These are phyloP conservation scores for Psilocybe mexicana DNA, from an alignment of 1,284 basidiomycete species.

Conservation along the genomic window DNA sequence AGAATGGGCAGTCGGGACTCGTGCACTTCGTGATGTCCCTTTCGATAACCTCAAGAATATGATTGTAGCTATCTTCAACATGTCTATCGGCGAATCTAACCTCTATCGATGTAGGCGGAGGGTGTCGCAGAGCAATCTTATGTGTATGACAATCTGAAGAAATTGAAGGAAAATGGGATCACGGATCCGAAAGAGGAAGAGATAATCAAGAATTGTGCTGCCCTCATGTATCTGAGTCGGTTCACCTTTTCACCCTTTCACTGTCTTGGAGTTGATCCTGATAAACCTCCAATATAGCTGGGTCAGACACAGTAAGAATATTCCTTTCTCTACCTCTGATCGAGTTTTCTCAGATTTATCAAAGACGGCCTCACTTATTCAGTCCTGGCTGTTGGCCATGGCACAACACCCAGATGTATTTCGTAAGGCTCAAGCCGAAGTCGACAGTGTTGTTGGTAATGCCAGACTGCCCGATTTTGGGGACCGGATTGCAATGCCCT, in stretches of 20 bases:
- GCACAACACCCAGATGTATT: conserved; percentile 36
- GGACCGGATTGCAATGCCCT: conserved; percentile 34
- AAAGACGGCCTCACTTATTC: conserved; percentile 31
- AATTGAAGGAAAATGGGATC: conserved; percentile 6
- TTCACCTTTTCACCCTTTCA: background rate
- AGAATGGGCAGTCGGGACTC: conserved; percentile 14
- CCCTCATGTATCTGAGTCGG: conserved; percentile 26
- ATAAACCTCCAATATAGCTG: conserved; percentile 20
- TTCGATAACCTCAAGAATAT: conserved; percentile 16
- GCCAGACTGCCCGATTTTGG: conserved; percentile 42
- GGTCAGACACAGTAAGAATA: conserved; percentile 31
- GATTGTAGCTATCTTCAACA: conserved; percentile 5
- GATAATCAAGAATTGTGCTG: conserved; percentile 25
- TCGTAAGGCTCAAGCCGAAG: conserved; percentile 35
- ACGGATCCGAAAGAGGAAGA: conserved; percentile 16
- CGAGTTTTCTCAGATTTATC: background rate
- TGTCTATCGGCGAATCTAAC: background rate
- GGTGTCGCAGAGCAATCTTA: conserved; percentile 20
- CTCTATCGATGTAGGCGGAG: conserved; percentile 9
- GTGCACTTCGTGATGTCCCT: conserved; percentile 12
- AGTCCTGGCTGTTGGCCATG: conserved; percentile 43
- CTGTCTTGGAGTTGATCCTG: background rate
- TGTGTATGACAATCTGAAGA: conserved; percentile 19
- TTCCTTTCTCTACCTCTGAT: background rate
- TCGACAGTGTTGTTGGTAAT: conserved; percentile 30